phyloP scores from a whole-genome alignment of 176 grass and related monocot species.

The Cenchrus purpureus region DNA sequence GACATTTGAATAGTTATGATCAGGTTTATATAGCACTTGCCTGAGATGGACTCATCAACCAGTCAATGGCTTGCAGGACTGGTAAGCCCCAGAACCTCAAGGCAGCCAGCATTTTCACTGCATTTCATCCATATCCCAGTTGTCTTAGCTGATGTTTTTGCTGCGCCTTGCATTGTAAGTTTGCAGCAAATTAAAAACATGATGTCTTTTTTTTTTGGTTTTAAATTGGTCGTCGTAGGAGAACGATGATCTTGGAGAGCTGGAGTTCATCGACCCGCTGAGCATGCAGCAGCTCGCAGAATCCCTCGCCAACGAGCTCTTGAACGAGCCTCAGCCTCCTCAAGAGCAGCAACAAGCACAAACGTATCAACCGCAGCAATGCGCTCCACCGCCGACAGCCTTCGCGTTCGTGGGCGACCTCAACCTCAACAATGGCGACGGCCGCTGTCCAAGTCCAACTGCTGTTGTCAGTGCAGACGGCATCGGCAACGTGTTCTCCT shows the following conservation, averaged over 20 bases:
- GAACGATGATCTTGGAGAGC: background rate
- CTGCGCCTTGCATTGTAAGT: background rate
- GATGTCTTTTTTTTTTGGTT: background rate
- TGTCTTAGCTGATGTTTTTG: too few relatives aligned
- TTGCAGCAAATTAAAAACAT: background rate
- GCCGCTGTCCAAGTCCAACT: too few relatives aligned
- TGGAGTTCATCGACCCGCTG: slow-evolving; percentile 7
- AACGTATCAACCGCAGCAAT: background rate
- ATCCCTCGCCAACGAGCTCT: slow-evolving; percentile 26
- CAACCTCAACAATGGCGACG: background rate
- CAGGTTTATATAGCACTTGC: background rate
- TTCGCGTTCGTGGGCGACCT: background rate
- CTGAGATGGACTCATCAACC: slow-evolving; percentile 15
- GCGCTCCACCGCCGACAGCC: background rate
- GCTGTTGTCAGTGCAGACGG: background rate
- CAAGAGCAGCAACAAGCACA: slow-evolving; percentile 10
- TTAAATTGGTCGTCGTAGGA: background rate
- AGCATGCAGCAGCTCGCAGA: slow-evolving; percentile 38
- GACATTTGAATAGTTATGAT: background rate
- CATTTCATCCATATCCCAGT: too few relatives aligned
- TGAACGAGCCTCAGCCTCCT: background rate
- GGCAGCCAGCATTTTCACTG: background rate
- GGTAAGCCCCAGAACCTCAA: background rate
- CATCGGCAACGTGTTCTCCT: background rate
- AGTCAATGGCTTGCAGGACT: slow-evolving; percentile 33